Evolutionary conservation across 2,329 filamentous ascomycete genomes (phyloP).

Genomic region (Fusarium fracticaudum): DNA sequence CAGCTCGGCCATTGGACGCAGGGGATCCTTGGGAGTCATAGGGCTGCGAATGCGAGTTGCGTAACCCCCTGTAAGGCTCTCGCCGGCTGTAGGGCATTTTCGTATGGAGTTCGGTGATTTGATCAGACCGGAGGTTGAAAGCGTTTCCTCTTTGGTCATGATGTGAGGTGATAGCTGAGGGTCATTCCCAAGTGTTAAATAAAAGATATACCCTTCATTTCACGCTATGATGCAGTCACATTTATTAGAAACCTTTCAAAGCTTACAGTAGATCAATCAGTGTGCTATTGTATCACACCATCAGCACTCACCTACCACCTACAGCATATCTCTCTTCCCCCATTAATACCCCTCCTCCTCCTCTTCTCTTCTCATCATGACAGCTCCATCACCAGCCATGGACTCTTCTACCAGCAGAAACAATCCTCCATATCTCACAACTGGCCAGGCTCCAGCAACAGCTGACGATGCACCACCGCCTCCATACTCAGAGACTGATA

Average conservation of each 20-base stretch:
- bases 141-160: background rate
- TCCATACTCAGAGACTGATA: conserved; percentile 67
- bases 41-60: conserved; percentile 39
- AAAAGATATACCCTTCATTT: conserved; percentile 2
- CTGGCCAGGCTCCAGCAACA: conserved; percentile 1
- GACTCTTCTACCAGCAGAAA: conserved; percentile 16
- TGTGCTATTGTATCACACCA: background rate
- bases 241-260: background rate
- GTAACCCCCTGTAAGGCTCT: conserved; percentile 22
- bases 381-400: conserved; percentile 26
- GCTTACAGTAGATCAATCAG: background rate
- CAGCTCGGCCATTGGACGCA: conserved; percentile 21
- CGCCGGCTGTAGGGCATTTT: background rate
- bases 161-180: background rate
- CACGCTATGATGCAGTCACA: background rate
- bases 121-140: background rate
- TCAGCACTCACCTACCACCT: background rate
- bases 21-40: conserved; percentile 33
- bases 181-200: conserved; percentile 8
- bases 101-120: background rate
- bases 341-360: background rate
- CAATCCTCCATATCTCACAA: conserved; percentile 9
- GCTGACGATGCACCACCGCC: conserved; percentile 58
- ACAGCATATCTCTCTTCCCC: background rate
- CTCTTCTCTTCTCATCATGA: conserved; percentile 21